Conservation (phyloP, 2,329 filamentous ascomycete species). For the Arthroderma uncinatum region DNA sequence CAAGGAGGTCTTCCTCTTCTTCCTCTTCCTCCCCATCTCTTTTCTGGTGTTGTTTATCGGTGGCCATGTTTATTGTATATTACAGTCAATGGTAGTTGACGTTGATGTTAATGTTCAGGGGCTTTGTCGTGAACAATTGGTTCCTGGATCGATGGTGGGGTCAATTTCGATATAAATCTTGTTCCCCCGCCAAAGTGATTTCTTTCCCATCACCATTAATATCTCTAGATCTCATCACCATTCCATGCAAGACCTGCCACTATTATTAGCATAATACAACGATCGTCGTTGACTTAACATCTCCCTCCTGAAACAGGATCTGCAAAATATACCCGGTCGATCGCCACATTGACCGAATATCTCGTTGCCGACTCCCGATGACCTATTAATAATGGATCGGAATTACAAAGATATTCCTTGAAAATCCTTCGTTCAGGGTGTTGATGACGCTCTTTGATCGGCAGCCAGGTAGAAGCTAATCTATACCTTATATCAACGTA, state of each 20-base stretch:
- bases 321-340: neutral
- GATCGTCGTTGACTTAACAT: neutral
- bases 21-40: slow-evolving; percentile 30
- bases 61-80: neutral
- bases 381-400: neutral
- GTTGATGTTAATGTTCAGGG: neutral
- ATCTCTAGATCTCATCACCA: no score
- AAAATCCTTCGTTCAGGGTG: neutral
- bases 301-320: neutral
- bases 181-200: neutral
- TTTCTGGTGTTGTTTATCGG: neutral
- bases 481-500: neutral
- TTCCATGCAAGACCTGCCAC: neutral
- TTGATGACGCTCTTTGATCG: neutral
- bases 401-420: neutral
- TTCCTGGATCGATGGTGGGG: neutral
- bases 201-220: neutral
- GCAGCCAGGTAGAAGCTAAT: neutral
- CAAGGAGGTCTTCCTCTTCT: slow-evolving; percentile 52
- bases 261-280: neutral
- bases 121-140: neutral
- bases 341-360: neutral
- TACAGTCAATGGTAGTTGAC: neutral
- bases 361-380: neutral
- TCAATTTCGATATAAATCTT: neutral